Conservation (phyloP, 768 basidiomycete species). For the Sporobolomyces phaffii region DNA sequence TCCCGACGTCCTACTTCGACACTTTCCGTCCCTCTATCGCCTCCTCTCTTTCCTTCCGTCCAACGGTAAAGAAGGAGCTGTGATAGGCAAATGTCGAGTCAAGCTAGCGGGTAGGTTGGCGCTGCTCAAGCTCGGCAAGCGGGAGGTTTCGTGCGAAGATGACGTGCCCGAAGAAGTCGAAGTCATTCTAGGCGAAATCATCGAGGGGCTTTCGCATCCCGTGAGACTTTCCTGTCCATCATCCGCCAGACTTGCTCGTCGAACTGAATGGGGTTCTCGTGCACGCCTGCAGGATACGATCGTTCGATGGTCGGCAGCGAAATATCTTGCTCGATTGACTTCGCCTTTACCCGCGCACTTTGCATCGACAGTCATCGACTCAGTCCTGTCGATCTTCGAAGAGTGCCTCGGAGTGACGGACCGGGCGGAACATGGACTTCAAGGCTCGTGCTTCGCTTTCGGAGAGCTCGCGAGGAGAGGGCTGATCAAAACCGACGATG, state of each 20-base stretch:
- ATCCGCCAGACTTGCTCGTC: neutral
- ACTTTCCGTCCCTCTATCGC: slow-evolving; percentile 47
- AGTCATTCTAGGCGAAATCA: slow-evolving; percentile 62
- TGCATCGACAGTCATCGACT: slow-evolving; percentile 72
- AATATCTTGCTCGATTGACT: slow-evolving; percentile 77
- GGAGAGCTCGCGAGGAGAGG: slow-evolving; percentile 86
- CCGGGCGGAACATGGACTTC: slow-evolving; percentile 68
- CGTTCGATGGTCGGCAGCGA: slow-evolving; percentile 90
- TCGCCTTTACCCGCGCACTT: slow-evolving; percentile 72
- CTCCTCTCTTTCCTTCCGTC: slow-evolving; percentile 45
- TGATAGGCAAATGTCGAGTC: slow-evolving; percentile 59
- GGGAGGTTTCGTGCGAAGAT: slow-evolving; percentile 43
- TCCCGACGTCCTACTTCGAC: slow-evolving; percentile 30
- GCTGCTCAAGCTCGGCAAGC: slow-evolving; percentile 57
- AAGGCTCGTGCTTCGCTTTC: slow-evolving; percentile 84
- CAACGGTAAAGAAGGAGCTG: slow-evolving; percentile 8
- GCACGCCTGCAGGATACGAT: slow-evolving; percentile 66
- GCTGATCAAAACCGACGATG: slow-evolving; percentile 49
- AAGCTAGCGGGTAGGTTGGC: slow-evolving; percentile 65
- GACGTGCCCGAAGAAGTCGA: slow-evolving; percentile 76
- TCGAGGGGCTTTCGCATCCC: slow-evolving; percentile 71
- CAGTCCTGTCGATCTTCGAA: slow-evolving; percentile 69
- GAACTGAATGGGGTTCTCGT: neutral
- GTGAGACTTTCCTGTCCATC: slow-evolving; percentile 49
- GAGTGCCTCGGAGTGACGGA: slow-evolving; percentile 57